These are phyloP conservation scores for Candida koratica DNA, from an alignment of 805 yeast genomes.

Conservation along the genomic window DNA sequence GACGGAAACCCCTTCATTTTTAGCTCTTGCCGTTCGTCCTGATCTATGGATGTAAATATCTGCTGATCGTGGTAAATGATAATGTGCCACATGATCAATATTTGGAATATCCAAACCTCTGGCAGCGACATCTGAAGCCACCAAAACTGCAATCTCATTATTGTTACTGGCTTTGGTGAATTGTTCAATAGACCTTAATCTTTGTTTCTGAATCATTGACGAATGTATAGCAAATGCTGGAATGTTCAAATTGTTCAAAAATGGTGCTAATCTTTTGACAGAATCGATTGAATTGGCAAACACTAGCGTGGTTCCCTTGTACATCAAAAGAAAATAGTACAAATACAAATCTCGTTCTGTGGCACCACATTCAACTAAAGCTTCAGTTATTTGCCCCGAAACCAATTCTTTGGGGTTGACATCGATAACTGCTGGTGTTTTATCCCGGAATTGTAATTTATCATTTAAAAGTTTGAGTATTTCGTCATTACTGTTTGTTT, in stretches of 20 bases:
- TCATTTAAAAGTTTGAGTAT: conserved; percentile 61
- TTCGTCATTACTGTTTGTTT: conserved; percentile 42
- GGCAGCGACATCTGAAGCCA: conserved; percentile 98
- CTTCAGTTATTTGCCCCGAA: conserved; percentile 72
- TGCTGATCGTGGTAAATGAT: conserved; percentile 90
- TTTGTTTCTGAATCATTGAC: conserved; percentile 90
- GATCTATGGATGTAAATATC: conserved; percentile 94
- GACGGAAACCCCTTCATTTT: conserved; percentile 89
- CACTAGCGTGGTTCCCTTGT: conserved; percentile 84
- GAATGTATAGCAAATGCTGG: conserved; percentile 82
- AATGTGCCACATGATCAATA: conserved; percentile 92
- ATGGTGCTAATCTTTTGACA: conserved; percentile 79
- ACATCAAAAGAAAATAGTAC: conserved; percentile 80
- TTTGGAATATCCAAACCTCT: conserved; percentile 91
- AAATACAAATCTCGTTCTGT: conserved; percentile 84
- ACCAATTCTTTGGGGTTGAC: conserved; percentile 83
- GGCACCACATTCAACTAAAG: conserved; percentile 87
- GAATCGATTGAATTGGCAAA: conserved; percentile 96
- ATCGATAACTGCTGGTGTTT: conserved; percentile 69
- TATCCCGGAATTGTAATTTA: conserved; percentile 67
- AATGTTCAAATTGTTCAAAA: conserved; percentile 64
- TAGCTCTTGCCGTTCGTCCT: conserved; percentile 98
- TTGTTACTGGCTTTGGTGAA: conserved; percentile 54
- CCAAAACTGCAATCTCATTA: conserved; percentile 58
- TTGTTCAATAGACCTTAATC: conserved; percentile 79